phyloP scores from a whole-genome alignment of 208 protist species.

The Wallacemonas sp. region DNA sequence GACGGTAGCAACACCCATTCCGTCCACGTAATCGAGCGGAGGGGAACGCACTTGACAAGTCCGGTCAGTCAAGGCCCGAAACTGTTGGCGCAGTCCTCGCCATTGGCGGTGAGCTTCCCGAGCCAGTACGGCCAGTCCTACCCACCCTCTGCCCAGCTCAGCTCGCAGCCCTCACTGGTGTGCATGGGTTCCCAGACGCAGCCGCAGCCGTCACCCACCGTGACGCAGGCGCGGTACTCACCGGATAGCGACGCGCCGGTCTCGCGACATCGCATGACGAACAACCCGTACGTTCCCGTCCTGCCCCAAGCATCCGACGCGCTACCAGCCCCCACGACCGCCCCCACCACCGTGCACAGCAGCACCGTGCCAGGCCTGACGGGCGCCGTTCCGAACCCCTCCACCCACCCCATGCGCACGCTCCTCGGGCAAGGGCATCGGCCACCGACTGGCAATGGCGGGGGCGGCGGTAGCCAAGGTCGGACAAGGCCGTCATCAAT shows the following conservation, averaged over 20 bases:
- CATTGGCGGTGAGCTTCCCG: neutral
- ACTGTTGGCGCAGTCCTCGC: neutral
- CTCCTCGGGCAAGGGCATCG: neutral
- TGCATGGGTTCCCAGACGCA: neutral
- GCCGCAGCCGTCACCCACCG: neutral
- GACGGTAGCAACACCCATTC: neutral
- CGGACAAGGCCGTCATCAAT: conserved; percentile 6
- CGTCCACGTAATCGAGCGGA: conserved; percentile 13
- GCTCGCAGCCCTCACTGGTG: neutral
- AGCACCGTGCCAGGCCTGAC: neutral
- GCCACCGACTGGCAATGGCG: too few species aligned
- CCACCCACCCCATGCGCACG: neutral
- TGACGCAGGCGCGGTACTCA: neutral
- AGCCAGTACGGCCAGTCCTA: neutral
- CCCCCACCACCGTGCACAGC: neutral
- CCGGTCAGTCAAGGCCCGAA: neutral
- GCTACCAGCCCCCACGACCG: neutral
- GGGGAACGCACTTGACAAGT: conserved; percentile 7
- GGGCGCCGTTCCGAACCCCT: neutral
- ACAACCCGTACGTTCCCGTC: conserved; percentile 7
- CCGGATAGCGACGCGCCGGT: neutral
- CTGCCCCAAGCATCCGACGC: too few species aligned
- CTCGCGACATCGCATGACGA: neutral
- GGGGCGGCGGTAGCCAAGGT: neutral
- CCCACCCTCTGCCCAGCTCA: neutral